Evolutionary conservation across 2,329 filamentous ascomycete genomes (phyloP).

Genomic region (Orbilia javanica): DNA sequence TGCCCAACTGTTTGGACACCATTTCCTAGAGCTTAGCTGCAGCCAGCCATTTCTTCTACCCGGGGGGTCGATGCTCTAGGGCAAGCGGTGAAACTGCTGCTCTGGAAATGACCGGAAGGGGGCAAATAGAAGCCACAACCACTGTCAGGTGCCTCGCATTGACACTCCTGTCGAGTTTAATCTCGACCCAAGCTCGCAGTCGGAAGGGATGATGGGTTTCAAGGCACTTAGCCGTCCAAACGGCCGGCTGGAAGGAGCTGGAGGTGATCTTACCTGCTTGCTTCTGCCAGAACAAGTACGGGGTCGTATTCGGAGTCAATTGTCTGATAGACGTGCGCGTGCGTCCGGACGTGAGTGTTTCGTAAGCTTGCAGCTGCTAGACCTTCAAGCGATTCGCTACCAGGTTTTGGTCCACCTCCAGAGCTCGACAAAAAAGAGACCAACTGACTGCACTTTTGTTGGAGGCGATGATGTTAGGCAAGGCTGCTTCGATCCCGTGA

Average conservation of each 20-base stretch:
- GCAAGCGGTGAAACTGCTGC: constrained; percentile 30
- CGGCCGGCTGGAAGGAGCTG: constrained; percentile 49
- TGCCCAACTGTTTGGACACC: constrained; percentile 22
- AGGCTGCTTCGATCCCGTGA: constrained; percentile 25
- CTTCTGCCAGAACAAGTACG: constrained; percentile 1
- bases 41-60: neutral
- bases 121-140: constrained; percentile 33
- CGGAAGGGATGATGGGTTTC: constrained; percentile 39
- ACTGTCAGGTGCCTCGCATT: constrained; percentile 41
- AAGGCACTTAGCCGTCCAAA: constrained; percentile 26
- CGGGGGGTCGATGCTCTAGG: constrained; percentile 8
- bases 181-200: constrained; percentile 36
- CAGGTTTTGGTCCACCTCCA: constrained; percentile 21
- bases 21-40: constrained; percentile 5
- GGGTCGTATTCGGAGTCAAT: constrained; percentile 24
- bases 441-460: constrained; percentile 51
- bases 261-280: constrained; percentile 35
- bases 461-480: neutral
- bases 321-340: constrained; percentile 4
- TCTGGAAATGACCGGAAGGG: constrained; percentile 36
- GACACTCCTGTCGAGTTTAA: constrained; percentile 24
- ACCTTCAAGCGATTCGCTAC: constrained; percentile 51
- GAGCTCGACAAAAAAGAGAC: constrained; percentile 22
- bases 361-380: constrained; percentile 40
- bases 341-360: too few species aligned